Conservation (phyloP, 768 basidiomycete species). For the Imleria badia region DNA sequence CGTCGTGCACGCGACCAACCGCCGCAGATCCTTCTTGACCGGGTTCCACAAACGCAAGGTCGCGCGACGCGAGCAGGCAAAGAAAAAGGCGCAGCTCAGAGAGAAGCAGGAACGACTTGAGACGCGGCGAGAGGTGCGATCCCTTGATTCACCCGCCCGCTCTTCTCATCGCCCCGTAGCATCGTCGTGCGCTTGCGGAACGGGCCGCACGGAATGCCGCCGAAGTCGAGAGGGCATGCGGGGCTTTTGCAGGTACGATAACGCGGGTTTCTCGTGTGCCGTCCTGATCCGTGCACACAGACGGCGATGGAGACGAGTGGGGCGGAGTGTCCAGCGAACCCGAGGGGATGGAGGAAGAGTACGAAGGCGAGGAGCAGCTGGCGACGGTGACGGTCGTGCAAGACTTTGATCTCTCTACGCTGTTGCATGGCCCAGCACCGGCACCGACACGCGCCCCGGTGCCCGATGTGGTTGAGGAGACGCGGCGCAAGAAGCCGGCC, state of each 20-base stretch:
- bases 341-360: slow-evolving; percentile 59
- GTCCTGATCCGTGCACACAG: slow-evolving; percentile 18
- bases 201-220: slow-evolving; percentile 76
- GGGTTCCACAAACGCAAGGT: slow-evolving; percentile 94
- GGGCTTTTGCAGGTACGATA: slow-evolving; percentile 45
- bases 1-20: slow-evolving; percentile 16
- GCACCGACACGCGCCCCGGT: background rate
- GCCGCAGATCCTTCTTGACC: slow-evolving; percentile 78
- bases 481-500: slow-evolving; percentile 25
- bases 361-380: slow-evolving; percentile 78
- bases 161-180: slow-evolving; percentile 44
- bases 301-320: slow-evolving; percentile 47
- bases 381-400: slow-evolving; percentile 92
- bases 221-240: slow-evolving; percentile 73
- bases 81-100: slow-evolving; percentile 68
- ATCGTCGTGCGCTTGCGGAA: slow-evolving; percentile 74
- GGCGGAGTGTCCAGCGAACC: slow-evolving; percentile 39
- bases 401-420: slow-evolving; percentile 76
- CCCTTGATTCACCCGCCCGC: background rate
- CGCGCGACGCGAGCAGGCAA: slow-evolving; percentile 75
- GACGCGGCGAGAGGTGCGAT: slow-evolving; percentile 71
- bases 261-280: background rate
- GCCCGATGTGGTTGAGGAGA: slow-evolving; percentile 2
- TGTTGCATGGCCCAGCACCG: slow-evolving; percentile 47
- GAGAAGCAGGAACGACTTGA: slow-evolving; percentile 77